Conservation (phyloP, 331 rosid species). For the Spiraea crenata region DNA sequence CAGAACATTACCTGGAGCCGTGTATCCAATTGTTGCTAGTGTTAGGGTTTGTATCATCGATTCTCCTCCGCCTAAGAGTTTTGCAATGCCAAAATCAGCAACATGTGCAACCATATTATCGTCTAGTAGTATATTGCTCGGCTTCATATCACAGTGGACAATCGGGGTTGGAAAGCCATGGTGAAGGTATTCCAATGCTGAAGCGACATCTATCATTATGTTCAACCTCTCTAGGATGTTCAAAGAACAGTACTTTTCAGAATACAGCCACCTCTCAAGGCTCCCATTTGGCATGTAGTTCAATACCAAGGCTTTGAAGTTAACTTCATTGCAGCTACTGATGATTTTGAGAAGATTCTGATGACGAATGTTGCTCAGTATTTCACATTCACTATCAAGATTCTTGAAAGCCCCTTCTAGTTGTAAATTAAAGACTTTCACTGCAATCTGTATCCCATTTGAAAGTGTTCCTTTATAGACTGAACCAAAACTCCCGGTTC, state of each 20-base stretch:
- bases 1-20: constrained; percentile 43
- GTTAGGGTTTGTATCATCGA: constrained; percentile 16
- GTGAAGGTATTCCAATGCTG: constrained; percentile 47
- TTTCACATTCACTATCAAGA: constrained; percentile 37
- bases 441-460: constrained; percentile 32
- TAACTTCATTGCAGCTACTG: constrained; percentile 25
- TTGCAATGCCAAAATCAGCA: constrained; percentile 51
- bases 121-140: constrained; percentile 33
- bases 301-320: constrained; percentile 46
- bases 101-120: constrained; percentile 44
- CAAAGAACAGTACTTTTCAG: neutral
- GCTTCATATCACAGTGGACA: constrained; percentile 41
- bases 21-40: constrained; percentile 46
- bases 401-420: constrained; percentile 20
- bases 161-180: neutral
- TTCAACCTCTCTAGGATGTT: constrained; percentile 30
- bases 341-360: constrained; percentile 45
- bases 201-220: constrained; percentile 45
- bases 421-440: constrained; percentile 34
- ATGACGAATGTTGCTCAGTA: constrained; percentile 38
- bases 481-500: constrained; percentile 30
- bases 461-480: constrained; percentile 33
- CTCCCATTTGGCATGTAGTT: constrained; percentile 43
- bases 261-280: constrained; percentile 35
- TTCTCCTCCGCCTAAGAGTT: constrained; percentile 36